Percentiles rank a stretch among this genome's conserved stretches.
phyloP scores from a whole-genome alignment of 352 stramenopile species.

The Globisporangium cylindrosporum region DNA sequence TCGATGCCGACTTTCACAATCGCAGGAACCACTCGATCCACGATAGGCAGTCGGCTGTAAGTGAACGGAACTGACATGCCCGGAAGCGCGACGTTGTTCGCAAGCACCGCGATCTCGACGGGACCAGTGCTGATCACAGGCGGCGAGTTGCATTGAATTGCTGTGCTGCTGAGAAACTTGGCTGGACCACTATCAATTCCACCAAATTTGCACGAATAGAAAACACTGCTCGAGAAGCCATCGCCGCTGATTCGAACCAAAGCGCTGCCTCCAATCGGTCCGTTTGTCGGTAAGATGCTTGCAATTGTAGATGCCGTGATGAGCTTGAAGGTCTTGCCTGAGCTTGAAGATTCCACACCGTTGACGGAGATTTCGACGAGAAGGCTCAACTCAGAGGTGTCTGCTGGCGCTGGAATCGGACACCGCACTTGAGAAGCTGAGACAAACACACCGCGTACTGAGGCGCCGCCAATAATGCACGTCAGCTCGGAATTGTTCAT shows the following conservation, averaged over 20 bases:
- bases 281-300: conserved; percentile 26
- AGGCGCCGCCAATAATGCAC: not conserved
- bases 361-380: conserved; percentile 7
- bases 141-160: not conserved
- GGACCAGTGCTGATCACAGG: not conserved
- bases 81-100: conserved; percentile 1
- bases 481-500: conserved; percentile 5
- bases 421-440: conserved; percentile 10
- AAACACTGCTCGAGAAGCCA: conserved; percentile 4
- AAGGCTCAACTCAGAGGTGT: not conserved
- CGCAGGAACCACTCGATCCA: conserved; percentile 1
- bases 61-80: conserved; percentile 6
- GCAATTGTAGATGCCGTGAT: not conserved
- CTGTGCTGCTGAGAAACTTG: not conserved
- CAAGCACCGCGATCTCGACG: conserved; percentile 6
- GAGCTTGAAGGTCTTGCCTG: not conserved
- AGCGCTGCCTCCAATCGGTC: conserved; percentile 3
- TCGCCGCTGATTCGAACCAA: conserved; percentile 7
- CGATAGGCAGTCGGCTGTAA: not conserved
- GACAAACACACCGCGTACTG: not conserved
- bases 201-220: conserved; percentile 10
- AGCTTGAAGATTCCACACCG: conserved; percentile 4
- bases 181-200: not conserved
- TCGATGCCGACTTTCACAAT: conserved; percentile 7
- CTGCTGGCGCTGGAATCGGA: not conserved